These are phyloP conservation scores for Rauvolfia tetraphylla DNA, from an alignment of 257 asterid species.

Conservation along the genomic window DNA sequence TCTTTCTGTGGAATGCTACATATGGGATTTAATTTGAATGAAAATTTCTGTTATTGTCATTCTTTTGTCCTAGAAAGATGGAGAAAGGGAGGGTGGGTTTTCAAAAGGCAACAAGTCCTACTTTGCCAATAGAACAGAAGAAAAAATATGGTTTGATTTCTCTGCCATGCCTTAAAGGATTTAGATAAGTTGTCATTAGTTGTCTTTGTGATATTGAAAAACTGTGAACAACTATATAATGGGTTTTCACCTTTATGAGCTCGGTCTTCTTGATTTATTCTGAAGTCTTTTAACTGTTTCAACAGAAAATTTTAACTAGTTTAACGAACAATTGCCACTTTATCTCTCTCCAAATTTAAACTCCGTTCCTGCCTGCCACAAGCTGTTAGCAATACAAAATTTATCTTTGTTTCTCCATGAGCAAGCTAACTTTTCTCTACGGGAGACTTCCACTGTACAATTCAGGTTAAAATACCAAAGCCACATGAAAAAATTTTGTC, in stretches of 20 bases:
- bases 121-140: too few relatives aligned
- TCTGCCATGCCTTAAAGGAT: neutral
- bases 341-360: neutral
- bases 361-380: neutral
- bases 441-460: neutral
- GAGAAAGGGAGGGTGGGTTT: neutral
- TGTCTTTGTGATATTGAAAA: neutral
- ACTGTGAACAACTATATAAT: neutral
- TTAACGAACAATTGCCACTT: neutral
- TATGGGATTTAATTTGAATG: slow-evolving; percentile 6
- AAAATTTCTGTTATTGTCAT: neutral
- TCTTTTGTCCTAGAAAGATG: neutral
- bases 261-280: neutral
- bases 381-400: neutral
- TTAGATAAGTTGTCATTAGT: neutral
- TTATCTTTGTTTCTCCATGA: neutral
- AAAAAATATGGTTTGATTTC: neutral
- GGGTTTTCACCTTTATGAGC: neutral
- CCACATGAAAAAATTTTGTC: too few relatives aligned
- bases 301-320: neutral
- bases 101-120: neutral
- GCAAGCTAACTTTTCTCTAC: neutral
- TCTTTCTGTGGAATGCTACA: neutral
- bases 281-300: neutral
- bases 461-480: neutral